Percentiles rank a stretch among this genome's conserved stretches.
phyloP scores from a whole-genome alignment of 257 asterid genomes.

The Ehretia macrophylla region DNA sequence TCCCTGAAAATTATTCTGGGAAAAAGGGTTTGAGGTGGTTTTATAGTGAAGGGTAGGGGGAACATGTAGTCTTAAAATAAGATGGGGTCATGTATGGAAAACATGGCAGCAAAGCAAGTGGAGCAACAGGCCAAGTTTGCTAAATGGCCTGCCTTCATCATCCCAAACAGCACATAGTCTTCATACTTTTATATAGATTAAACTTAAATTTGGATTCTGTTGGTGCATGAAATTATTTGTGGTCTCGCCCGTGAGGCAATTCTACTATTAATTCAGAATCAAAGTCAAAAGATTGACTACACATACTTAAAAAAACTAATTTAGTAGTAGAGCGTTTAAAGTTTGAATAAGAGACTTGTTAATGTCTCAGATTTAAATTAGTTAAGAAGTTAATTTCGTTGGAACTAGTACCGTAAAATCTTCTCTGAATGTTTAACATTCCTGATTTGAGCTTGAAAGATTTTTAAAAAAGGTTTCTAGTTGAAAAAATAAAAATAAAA shows the following conservation, averaged over 20 bases:
- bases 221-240: neutral
- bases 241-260: conserved; percentile 7
- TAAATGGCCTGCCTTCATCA: conserved; percentile 13
- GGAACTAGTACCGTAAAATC: too few species aligned
- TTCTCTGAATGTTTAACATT: too few species aligned
- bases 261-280: neutral
- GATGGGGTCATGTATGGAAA: conserved; percentile 10
- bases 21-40: neutral
- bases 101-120: conserved; percentile 13
- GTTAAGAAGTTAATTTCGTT: too few species aligned
- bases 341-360: too few species aligned
- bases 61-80: conserved; percentile 3
- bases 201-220: neutral
- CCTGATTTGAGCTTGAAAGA: too few species aligned
- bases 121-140: conserved; percentile 8
- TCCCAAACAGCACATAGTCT: conserved; percentile 15
- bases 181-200: neutral
- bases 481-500: too few species aligned
- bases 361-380: too few species aligned
- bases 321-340: too few species aligned
- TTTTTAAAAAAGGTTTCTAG: too few species aligned
- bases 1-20: conserved; percentile 5
- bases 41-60: conserved; percentile 5
- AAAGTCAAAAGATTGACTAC: neutral
- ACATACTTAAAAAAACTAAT: too few species aligned